Evolutionary conservation across 768 basidiomycete genomes (phyloP).

Genomic region (Lactifluus subvellereus): DNA sequence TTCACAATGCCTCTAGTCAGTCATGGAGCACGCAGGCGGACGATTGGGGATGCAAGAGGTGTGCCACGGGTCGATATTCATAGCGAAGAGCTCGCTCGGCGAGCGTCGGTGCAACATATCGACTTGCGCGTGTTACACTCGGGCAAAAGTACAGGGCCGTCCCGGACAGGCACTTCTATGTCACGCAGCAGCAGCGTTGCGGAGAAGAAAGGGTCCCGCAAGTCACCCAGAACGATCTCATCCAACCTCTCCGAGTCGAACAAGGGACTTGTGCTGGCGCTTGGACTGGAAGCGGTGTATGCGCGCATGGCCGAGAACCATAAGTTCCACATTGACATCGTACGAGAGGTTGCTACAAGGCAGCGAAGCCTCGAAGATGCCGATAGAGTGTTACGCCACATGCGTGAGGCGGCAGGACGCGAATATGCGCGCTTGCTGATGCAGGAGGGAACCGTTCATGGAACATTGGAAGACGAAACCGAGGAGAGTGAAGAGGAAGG

Average conservation of each 20-base stretch:
- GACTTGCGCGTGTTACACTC: slow-evolving; percentile 12
- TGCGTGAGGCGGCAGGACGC: slow-evolving; percentile 36
- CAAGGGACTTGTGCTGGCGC: slow-evolving; percentile 23
- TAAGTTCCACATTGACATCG: slow-evolving; percentile 38
- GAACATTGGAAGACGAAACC: background rate
- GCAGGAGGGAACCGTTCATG: background rate
- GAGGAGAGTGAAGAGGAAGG: slow-evolving; percentile 18
- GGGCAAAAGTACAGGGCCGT: background rate
- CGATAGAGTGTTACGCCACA: slow-evolving; percentile 36
- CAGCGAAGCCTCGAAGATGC: slow-evolving; percentile 35
- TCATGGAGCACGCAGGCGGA: background rate
- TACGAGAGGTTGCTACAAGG: slow-evolving; percentile 35
- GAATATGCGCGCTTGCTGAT: slow-evolving; percentile 13
- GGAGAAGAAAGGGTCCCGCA: slow-evolving; percentile 6
- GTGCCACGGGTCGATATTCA: background rate
- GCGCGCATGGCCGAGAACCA: slow-evolving; percentile 42
- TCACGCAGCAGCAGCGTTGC: background rate
- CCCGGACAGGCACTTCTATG: background rate
- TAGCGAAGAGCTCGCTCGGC: background rate
- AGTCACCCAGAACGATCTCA: slow-evolving; percentile 1
- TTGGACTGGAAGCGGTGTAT: slow-evolving; percentile 34
- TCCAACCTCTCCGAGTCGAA: slow-evolving; percentile 23
- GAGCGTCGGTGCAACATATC: slow-evolving; percentile 15
- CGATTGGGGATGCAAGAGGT: background rate
- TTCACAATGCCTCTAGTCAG: background rate